phyloP scores from a whole-genome alignment of 2,329 filamentous ascomycete genomes.

The Trichoderma lentiforme region DNA sequence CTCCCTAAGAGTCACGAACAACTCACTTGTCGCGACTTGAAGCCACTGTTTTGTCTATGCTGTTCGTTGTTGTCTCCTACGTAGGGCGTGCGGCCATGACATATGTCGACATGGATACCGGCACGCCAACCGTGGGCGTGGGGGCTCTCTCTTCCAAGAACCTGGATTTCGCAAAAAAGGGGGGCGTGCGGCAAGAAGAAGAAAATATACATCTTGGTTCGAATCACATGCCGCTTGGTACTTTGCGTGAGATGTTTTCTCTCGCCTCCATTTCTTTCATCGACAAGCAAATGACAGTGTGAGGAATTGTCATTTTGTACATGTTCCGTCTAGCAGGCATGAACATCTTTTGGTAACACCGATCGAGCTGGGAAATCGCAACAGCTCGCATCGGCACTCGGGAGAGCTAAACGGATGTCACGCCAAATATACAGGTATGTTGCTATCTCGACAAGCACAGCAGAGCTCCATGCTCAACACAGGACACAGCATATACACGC shows the following conservation, averaged over 20 bases:
- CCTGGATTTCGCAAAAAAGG: background rate
- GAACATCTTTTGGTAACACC: background rate
- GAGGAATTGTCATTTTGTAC: background rate
- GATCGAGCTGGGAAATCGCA: background rate
- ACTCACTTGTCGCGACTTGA: background rate
- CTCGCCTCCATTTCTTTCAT: no score
- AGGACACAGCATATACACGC: background rate
- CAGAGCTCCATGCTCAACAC: background rate
- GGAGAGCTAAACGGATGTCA: background rate
- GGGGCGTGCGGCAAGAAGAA: background rate
- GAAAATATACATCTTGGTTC: background rate
- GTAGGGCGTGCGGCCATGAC: background rate
- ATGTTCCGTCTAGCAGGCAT: background rate
- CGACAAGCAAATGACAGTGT: background rate
- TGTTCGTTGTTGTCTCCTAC: background rate
- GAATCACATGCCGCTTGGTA: background rate
- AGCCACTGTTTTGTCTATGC: background rate
- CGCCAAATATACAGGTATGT: background rate
- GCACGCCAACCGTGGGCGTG: background rate
- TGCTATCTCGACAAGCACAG: background rate
- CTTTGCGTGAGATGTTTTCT: background rate
- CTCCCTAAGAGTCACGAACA: background rate
- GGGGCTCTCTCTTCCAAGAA: background rate
- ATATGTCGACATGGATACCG: background rate
- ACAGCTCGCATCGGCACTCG: background rate